Evolutionary conservation across 75 land plant species (phyloP), one percentile per base, ranked within the genome.

Genomic region (Sequoia sempervirens): DNA sequence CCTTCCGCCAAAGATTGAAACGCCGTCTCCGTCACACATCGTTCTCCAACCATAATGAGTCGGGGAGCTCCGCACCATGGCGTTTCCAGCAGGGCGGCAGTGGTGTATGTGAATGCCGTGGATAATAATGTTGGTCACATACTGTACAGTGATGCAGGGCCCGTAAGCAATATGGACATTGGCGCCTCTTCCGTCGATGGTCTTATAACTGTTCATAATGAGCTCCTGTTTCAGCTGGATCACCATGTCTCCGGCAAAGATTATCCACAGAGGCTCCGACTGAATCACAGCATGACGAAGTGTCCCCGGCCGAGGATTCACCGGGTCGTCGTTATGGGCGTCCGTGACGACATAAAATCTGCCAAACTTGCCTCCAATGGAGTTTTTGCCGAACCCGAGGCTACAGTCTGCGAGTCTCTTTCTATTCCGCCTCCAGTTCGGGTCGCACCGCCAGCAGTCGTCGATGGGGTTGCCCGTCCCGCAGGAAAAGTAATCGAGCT

Each of bases 371-470:
- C 95, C 95, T 11, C 95, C 95, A 37, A 89, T 85, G 86, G 95
- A 89, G 28, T 90, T 83, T 56, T 85, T 81, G 15, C 95, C 95
- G 56, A 92, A 92, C 61, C 95, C 95, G 34, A 92, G 82, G 6
- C 87, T 90, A 74, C 95, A 93, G 20, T 93, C 88, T 1, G 95
- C 95, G 30, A 93, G 90, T 18, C 86, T 47, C 72, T 93, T 82
- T 15, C 95, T 87, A 84, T 88, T 84, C n/a, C 82, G 74, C 3
- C 79, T 83, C 94, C 94, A 93, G 32, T 89, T 56, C 3, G 89
- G 81, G 80, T 93, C 94, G 74, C 94, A 92, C 73, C 93, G 82
- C 94, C 94, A 93, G 90, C 94, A 93, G 34, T 88, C 90, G 75
- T 93, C 94, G 14, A 93, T 93, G 41, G 93, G 93, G 85, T 92